Percentiles rank a stretch among this genome's conserved stretches.
These are phyloP conservation scores for Alternaria burnsii DNA, from an alignment of 2,329 filamentous ascomycete species.

Conservation along the genomic window DNA sequence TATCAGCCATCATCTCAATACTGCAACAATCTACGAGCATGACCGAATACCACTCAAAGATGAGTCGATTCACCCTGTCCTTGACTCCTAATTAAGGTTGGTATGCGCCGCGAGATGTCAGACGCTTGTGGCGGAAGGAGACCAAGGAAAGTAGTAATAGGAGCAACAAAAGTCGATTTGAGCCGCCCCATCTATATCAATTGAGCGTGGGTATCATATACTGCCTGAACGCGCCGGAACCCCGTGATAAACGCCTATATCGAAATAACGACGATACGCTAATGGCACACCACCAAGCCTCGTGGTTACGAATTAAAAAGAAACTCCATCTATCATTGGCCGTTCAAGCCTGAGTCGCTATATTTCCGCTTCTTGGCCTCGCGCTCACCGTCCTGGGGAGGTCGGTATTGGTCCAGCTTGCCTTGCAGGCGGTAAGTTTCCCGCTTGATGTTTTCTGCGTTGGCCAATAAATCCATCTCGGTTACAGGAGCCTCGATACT, in stretches of 20 bases:
- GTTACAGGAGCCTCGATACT: conserved; percentile 88
- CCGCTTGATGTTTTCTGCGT: conserved; percentile 75
- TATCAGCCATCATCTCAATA: neutral
- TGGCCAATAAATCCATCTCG: conserved; percentile 78
- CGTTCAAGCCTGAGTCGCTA: conserved; percentile 18
- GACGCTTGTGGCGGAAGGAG: no score
- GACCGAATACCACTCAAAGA: no score
- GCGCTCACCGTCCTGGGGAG: conserved; percentile 31
- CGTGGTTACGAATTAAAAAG: neutral
- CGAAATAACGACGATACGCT: neutral
- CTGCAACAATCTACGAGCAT: neutral
- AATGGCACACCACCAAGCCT: neutral
- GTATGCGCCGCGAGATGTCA: neutral
- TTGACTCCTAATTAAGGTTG: neutral
- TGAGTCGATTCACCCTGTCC: neutral
- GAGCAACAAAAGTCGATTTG: neutral
- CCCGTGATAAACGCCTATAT: neutral
- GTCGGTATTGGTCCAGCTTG: conserved; percentile 45
- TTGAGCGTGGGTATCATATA: conserved; percentile 5
- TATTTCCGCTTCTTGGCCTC: conserved; percentile 48
- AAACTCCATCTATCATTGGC: neutral
- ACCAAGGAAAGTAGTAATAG: neutral
- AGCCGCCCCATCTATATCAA: neutral
- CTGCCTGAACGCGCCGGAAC: neutral
- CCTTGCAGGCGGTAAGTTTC: conserved; percentile 75